Percentiles rank a stretch among this genome's conserved stretches.
Evolutionary conservation across 805 yeast genomes (phyloP).

Genomic region (Metschnikowia orientalis): DNA sequence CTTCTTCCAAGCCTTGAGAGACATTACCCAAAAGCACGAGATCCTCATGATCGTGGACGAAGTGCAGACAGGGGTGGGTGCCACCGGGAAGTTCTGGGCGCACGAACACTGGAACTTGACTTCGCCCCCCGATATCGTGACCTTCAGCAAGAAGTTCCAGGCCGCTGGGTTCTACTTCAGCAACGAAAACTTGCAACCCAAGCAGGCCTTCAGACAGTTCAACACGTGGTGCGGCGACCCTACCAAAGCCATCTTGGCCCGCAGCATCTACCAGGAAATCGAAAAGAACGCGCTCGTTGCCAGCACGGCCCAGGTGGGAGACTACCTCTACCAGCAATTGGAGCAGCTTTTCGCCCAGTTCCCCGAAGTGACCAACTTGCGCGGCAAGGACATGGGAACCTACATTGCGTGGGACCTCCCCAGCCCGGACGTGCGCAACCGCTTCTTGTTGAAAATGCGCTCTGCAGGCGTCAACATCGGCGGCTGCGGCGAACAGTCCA

Average conservation of each 20-base stretch:
- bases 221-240: conserved; percentile 82
- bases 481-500: conserved; percentile 57
- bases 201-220: conserved; percentile 62
- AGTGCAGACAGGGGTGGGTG: conserved; percentile 74
- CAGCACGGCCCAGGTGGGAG: conserved; percentile 50
- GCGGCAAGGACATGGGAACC: conserved; percentile 62
- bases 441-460: conserved; percentile 43
- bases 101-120: conserved; percentile 64
- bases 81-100: conserved; percentile 70
- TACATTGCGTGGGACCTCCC: conserved; percentile 63
- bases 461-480: conserved; percentile 60
- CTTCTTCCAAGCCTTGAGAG: conserved; percentile 62
- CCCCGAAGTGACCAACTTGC: conserved; percentile 45
- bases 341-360: conserved; percentile 34
- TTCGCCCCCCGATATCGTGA: conserved; percentile 63
- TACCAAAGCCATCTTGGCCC: conserved; percentile 60
- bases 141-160: conserved; percentile 70
- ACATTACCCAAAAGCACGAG: conserved; percentile 52
- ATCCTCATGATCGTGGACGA: conserved; percentile 64
- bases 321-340: conserved; percentile 46
- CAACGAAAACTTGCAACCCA: conserved; percentile 55
- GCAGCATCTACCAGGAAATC: conserved; percentile 54
- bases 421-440: conserved; percentile 41
- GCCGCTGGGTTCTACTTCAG: conserved; percentile 68
- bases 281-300: conserved; percentile 44